These are phyloP conservation scores for Cystobasidium pallidum DNA, from an alignment of 1,284 basidiomycete genomes.

Conservation along the genomic window DNA sequence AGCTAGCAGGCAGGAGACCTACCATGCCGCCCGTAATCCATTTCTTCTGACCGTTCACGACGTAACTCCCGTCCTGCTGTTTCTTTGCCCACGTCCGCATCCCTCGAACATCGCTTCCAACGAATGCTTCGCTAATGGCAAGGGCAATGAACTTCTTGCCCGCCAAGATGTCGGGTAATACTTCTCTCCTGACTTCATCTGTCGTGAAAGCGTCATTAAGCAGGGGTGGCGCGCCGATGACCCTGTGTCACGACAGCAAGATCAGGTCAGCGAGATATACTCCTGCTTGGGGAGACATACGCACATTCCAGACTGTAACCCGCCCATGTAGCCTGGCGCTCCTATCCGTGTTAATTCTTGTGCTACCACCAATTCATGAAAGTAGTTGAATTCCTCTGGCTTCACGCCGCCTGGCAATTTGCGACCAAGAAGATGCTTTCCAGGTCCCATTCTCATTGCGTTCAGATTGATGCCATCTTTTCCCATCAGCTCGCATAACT, in stretches of 20 bases:
- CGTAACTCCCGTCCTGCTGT: constrained; percentile 71
- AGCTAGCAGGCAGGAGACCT: neutral
- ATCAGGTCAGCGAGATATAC: neutral
- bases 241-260: neutral
- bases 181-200: constrained; percentile 61
- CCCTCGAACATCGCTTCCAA: constrained; percentile 21
- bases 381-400: constrained; percentile 87
- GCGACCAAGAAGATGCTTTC: constrained; percentile 76
- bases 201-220: constrained; percentile 22
- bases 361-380: constrained; percentile 68
- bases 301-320: constrained; percentile 67
- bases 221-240: constrained; percentile 19
- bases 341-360: constrained; percentile 81
- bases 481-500: constrained; percentile 57
- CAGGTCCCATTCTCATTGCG: constrained; percentile 87
- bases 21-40: constrained; percentile 55
- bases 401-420: constrained; percentile 80
- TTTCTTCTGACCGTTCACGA: constrained; percentile 53
- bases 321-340: constrained; percentile 80
- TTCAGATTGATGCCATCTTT: constrained; percentile 67
- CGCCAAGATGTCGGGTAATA: constrained; percentile 77
- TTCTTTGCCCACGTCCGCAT: constrained; percentile 74
- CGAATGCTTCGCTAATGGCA: constrained; percentile 26
- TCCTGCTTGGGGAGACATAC: neutral
- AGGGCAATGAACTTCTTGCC: constrained; percentile 81